Evolutionary conservation across 192 early-diverging fungal species (phyloP).

Genomic region (Dispira parvispora): DNA sequence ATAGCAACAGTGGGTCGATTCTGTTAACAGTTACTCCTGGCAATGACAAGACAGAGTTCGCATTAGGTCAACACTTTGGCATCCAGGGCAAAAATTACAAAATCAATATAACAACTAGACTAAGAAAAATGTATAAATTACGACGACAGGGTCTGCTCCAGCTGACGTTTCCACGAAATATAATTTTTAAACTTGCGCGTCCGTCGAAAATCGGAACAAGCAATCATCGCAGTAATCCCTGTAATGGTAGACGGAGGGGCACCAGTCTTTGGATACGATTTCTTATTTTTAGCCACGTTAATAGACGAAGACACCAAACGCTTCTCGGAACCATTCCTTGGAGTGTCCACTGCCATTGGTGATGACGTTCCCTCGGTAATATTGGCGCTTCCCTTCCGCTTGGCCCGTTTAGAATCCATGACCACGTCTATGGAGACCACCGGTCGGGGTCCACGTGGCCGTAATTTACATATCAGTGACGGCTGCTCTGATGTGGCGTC

Average conservation of each 20-base stretch:
- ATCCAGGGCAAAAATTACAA: no score
- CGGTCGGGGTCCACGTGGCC: no score
- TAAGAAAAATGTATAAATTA: no score
- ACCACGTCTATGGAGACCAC: no score
- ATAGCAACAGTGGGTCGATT: no score
- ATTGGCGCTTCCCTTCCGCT: background rate
- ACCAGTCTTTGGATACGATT: background rate
- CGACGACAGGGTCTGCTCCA: background rate
- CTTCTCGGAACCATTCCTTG: no score
- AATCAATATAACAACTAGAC: no score
- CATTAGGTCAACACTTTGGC: no score
- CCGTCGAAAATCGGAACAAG: background rate
- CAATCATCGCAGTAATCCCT: slow-evolving; percentile 7
- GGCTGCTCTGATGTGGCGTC: no score
- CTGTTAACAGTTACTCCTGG: no score
- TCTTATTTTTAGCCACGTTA: background rate
- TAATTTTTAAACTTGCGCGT: background rate
- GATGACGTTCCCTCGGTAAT: background rate
- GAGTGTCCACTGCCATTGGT: background rate
- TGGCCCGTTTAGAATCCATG: background rate
- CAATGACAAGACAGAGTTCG: no score
- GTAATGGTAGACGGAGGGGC: background rate
- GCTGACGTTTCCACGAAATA: slow-evolving; percentile 5
- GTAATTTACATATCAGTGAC: no score
- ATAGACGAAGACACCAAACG: background rate